Evolutionary conservation across 2,329 filamentous ascomycete species (phyloP).

Genomic region (Stachybotrys chlorohalonatus): DNA sequence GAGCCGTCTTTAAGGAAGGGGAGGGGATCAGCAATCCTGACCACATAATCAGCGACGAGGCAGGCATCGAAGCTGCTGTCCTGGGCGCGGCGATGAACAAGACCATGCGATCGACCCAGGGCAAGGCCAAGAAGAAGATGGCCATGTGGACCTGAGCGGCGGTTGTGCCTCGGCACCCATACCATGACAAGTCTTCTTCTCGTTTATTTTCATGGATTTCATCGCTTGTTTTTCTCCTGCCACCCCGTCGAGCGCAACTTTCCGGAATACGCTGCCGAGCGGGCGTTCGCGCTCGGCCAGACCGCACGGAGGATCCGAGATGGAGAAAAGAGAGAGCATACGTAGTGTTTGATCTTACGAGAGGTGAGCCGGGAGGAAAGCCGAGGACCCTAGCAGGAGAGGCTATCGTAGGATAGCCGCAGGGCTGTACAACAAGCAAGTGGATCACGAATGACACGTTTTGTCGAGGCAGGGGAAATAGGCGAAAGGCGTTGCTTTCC

Average conservation of each 20-base stretch:
- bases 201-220: not conserved
- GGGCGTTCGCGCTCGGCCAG: too few species aligned
- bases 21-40: conserved; percentile 51
- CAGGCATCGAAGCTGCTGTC: conserved; percentile 11
- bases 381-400: not conserved
- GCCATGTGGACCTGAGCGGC: not conserved
- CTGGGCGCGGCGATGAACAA: conserved; percentile 4
- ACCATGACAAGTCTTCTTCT: not conserved
- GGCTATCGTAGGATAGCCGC: conserved; percentile 3
- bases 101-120: not conserved
- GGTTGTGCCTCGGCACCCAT: not conserved
- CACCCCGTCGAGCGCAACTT: too few species aligned
- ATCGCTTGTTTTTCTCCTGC: too few species aligned
- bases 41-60: conserved; percentile 16
- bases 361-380: not conserved
- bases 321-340: too few species aligned
- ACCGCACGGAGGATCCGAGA: too few species aligned
- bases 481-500: conserved; percentile 4
- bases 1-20: conserved; percentile 65
- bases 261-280: too few species aligned
- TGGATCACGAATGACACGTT: conserved; percentile 1
- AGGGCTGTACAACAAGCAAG: conserved; percentile 1
- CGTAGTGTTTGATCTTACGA: too few species aligned
- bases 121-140: not conserved
- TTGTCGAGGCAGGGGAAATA: not conserved